A percentile compares a stretch with the other conserved stretches of the same genome.
Evolutionary conservation across 2,329 filamentous ascomycete genomes (phyloP).

Genomic region (Talaromyces sp.): DNA sequence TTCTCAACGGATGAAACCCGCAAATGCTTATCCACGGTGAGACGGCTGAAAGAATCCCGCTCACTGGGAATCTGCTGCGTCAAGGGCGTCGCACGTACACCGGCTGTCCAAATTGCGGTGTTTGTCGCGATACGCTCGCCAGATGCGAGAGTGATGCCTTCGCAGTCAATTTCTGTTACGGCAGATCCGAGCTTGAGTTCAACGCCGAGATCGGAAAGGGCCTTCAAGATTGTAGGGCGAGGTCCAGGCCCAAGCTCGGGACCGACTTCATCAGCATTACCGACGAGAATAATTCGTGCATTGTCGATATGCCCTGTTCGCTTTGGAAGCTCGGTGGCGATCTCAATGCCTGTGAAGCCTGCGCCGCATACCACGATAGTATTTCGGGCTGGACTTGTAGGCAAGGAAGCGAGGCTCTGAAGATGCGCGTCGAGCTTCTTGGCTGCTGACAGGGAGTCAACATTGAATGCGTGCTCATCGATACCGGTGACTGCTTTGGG

Average conservation of each 20-base stretch:
- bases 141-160: conserved; percentile 28
- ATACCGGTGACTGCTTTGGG: conserved; percentile 35
- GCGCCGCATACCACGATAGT: conserved; percentile 41
- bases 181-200: conserved; percentile 33
- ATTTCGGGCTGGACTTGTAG: conserved; percentile 29
- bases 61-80: conserved; percentile 35
- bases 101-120: conserved; percentile 45
- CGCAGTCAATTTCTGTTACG: conserved; percentile 27
- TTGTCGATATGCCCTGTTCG: conserved; percentile 22
- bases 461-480: conserved; percentile 36
- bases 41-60: conserved; percentile 33
- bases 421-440: conserved; percentile 34
- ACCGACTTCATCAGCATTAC: conserved; percentile 28
- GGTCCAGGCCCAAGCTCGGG: conserved; percentile 37
- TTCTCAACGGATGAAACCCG: conserved; percentile 23
- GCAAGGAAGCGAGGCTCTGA: conserved; percentile 22
- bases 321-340: conserved; percentile 31
- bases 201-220: conserved; percentile 32
- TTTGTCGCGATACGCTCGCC: conserved; percentile 38
- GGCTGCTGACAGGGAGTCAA: conserved; percentile 36
- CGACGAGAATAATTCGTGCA: background rate
- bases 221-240: conserved; percentile 36
- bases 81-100: conserved; percentile 35
- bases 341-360: conserved; percentile 40
- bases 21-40: conserved; percentile 35